Evolutionary conservation across 2,329 filamentous ascomycete genomes (phyloP), one percentile per base, ranked within the genome.

Genomic region (Fusarium pseudonygamai): DNA sequence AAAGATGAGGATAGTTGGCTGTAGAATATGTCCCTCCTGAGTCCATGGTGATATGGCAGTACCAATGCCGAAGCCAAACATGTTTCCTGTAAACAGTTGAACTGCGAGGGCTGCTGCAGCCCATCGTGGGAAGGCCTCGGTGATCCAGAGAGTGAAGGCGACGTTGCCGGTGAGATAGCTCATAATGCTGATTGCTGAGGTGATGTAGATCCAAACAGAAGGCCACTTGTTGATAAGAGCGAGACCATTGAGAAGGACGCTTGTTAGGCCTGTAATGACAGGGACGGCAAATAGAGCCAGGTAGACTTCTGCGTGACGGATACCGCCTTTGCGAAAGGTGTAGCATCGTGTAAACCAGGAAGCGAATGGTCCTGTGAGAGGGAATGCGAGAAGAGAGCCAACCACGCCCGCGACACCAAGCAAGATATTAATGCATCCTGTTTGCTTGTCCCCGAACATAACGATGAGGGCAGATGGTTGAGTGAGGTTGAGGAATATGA

Each of bases 101-200:
- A 74, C 69, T 6, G 69, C 61, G 6, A 73, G 15, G 5, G 72
- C 72, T 1, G 72, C 72, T 0, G 61, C 72, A 0, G 72, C 72
- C 72, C 72, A 74, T 28, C 53, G 62, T 0, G 72, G 72, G 12
- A 74, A 73, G 0, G 72, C 72, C n/a, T 74, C 72, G 1, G 72
- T 74, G 8, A 73, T 74, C 72, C 72, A 74, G 4, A 74, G 32
- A 4, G 58, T 75, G 26, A 74, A 75, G 1, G 72, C 72, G 11
- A 74, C 69, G 13, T 67, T 73, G 0, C 72, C 72, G 0, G 72
- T 73, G 0, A 74, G 34, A 7, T 61, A 74, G 16, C 72, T 75
- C 2, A 74, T 62, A 9, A 75, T 56, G 20, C 72, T 73, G 0
- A 75, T 20, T 1, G 45, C 43, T 2, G 72, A 75, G 1, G 69